Conservation (phyloP, 306 rosid species). For the Vicia villosa region DNA sequence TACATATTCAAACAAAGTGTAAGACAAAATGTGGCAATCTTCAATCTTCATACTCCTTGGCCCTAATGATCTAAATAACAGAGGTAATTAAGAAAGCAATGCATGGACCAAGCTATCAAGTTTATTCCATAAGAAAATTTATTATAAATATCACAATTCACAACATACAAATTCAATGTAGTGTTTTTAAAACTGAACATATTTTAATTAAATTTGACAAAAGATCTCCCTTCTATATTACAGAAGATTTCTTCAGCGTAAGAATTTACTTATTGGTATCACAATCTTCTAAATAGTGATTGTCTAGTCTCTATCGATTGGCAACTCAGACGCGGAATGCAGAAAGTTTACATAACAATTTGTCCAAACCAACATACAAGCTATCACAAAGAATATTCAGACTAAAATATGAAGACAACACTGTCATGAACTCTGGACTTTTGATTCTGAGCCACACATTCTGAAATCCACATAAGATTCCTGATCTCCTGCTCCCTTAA, state of each 20-base stretch:
- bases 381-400: conserved; percentile 19
- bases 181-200: conserved; percentile 24
- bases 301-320: conserved; percentile 35
- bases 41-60: no score
- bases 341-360: conserved; percentile 44
- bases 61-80: no score
- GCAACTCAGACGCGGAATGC: conserved; percentile 35
- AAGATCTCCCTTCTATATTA: conserved; percentile 29
- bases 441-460: conserved; percentile 98
- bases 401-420: conserved; percentile 92
- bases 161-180: conserved; percentile 33
- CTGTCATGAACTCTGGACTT: conserved; percentile 97
- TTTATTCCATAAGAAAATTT: conserved; percentile 28
- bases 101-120: neutral
- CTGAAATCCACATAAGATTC: conserved; percentile 97
- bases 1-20: no score
- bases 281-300: conserved; percentile 41
- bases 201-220: conserved; percentile 33
- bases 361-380: conserved; percentile 38
- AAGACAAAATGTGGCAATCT: no score
- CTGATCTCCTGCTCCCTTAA: conserved; percentile 97
- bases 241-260: conserved; percentile 31
- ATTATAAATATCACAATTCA: conserved; percentile 28
- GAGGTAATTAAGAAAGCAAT: neutral
- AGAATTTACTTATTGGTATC: conserved; percentile 37